Conservation (phyloP, 2,329 filamentous ascomycete genomes). For the Cryphonectria naterciae region DNA sequence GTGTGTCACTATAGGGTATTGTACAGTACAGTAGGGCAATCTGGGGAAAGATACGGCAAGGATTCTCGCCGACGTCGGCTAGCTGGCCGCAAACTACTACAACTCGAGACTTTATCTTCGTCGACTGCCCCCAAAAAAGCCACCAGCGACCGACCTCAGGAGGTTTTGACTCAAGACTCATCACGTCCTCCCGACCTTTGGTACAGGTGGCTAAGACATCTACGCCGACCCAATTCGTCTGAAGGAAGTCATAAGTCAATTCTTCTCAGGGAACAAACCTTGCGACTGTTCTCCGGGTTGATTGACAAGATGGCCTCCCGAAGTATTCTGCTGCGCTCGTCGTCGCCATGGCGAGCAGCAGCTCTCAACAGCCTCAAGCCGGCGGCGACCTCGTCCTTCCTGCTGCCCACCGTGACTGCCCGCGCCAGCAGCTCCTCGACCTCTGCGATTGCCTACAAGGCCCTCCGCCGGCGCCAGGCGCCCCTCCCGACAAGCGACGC, state of each 20-base stretch:
- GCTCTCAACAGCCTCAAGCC: constrained; percentile 29
- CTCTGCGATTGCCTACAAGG: constrained; percentile 95
- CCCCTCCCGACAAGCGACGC: constrained; percentile 80
- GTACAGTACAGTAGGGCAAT: not conserved
- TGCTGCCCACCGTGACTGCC: constrained; percentile 35
- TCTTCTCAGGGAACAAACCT: constrained; percentile 21
- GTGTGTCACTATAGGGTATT: not conserved
- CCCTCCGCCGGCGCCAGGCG: constrained; percentile 85
- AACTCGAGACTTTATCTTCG: not conserved
- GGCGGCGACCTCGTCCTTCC: constrained; percentile 35
- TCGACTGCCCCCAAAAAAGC: not conserved
- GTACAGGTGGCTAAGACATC: not conserved
- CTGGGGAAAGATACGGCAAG: constrained; percentile 9
- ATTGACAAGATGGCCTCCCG: constrained; percentile 28
- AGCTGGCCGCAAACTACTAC: constrained; percentile 6
- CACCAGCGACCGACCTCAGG: not conserved
- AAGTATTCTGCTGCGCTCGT: constrained; percentile 26
- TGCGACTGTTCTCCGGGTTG: constrained; percentile 22
- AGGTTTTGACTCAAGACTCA: constrained; percentile 25
- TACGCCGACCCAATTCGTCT: constrained; percentile 5
- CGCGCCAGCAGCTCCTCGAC: constrained; percentile 70
- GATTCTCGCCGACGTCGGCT: constrained; percentile 12
- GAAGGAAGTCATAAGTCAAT: constrained; percentile 23
- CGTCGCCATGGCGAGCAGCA: constrained; percentile 32
- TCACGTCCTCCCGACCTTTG: constrained; percentile 7